These are phyloP conservation scores for Scenedesmus sp. DNA, from an alignment of 163 green algal species.

Conservation along the genomic window DNA sequence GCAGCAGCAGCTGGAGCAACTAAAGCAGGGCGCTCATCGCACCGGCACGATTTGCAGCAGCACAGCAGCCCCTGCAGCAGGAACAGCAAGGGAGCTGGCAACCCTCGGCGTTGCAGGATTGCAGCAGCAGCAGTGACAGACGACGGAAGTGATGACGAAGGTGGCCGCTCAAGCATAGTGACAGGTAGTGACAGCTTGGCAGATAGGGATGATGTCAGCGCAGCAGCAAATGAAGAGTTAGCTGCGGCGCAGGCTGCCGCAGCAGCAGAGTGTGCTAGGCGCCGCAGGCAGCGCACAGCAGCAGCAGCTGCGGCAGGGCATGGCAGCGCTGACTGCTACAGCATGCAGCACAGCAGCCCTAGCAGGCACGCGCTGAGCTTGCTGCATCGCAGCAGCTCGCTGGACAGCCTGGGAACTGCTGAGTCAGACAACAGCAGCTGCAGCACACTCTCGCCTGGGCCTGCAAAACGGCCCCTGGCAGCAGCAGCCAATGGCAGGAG, in stretches of 20 bases:
- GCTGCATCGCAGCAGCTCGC: background rate
- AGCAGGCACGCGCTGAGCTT: background rate
- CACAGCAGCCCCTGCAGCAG: constrained; percentile 15
- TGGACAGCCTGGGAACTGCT: background rate
- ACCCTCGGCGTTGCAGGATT: background rate
- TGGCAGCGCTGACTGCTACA: background rate
- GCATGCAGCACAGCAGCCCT: constrained; percentile 6
- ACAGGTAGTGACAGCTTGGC: background rate
- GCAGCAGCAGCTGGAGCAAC: background rate
- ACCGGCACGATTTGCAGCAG: background rate
- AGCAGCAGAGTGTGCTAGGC: constrained; percentile 9
- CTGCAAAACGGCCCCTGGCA: background rate
- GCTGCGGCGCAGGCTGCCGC: constrained; percentile 4
- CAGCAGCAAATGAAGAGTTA: constrained; percentile 6
- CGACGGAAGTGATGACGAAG: background rate
- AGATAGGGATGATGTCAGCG: constrained; percentile 1
- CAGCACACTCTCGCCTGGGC: background rate
- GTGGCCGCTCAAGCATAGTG: background rate
- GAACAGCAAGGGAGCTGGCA: constrained; percentile 6
- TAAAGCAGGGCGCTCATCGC: background rate
- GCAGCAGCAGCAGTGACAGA: constrained; percentile 4
- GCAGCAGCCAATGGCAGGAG: background rate
- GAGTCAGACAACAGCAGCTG: background rate
- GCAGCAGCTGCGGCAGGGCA: background rate
- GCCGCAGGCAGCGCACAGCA: background rate